Percentiles rank a stretch among this genome's conserved stretches.
Evolutionary conservation across 2,329 filamentous ascomycete species (phyloP).

Genomic region (Exophiala lecanii-corni): DNA sequence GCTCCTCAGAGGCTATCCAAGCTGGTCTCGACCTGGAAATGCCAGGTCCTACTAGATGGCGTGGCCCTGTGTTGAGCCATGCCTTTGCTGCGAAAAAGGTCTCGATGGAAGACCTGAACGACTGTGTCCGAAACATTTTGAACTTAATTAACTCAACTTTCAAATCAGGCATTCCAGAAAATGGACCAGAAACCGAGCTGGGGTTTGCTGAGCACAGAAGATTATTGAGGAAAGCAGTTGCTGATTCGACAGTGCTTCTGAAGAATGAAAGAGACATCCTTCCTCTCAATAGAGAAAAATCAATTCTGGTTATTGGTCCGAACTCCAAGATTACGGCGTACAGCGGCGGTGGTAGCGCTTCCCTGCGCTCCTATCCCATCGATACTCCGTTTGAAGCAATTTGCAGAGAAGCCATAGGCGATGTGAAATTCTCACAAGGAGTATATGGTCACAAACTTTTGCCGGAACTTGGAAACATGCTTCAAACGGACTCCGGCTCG

Average conservation of each 20-base stretch:
- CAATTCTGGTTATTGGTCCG: constrained; percentile 49
- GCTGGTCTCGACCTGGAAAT: constrained; percentile 30
- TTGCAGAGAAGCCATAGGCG: not conserved
- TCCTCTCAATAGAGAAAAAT: constrained; percentile 47
- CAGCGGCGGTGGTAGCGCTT: constrained; percentile 61
- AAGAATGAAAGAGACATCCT: constrained; percentile 65
- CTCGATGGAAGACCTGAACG: constrained; percentile 27
- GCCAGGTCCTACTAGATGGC: constrained; percentile 24
- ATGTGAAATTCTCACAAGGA: constrained; percentile 14
- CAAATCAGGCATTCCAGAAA: constrained; percentile 14
- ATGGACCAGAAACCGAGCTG: constrained; percentile 37
- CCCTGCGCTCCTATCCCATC: constrained; percentile 41
- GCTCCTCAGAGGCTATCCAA: constrained; percentile 22
- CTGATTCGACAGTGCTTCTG: constrained; percentile 65
- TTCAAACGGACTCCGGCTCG: not conserved
- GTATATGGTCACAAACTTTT: constrained; percentile 33
- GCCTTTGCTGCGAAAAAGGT: constrained; percentile 30
- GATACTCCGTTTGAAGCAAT: constrained; percentile 42
- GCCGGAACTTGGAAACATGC: constrained; percentile 16
- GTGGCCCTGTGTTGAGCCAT: constrained; percentile 33
- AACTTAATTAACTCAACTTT: constrained; percentile 30
- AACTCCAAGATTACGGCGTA: constrained; percentile 44
- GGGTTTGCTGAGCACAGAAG: constrained; percentile 58
- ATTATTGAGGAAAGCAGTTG: constrained; percentile 63
- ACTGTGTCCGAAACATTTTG: constrained; percentile 32